Conservation (phyloP, 257 asterid genomes). For the Salvia miltiorrhiza region DNA sequence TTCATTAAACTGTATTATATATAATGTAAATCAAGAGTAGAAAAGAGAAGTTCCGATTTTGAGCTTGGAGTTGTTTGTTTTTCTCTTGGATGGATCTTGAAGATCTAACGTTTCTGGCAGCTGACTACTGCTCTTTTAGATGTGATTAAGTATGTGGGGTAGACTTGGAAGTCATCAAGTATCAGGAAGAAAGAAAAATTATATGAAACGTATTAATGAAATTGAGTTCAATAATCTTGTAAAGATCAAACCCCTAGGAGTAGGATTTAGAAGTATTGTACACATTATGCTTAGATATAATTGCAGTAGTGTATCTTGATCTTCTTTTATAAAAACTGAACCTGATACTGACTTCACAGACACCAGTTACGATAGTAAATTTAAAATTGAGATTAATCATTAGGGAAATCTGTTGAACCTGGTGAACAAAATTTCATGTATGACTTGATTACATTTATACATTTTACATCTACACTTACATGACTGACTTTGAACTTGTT, state of each 20-base stretch:
- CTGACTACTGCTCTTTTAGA: background rate
- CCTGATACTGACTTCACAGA: background rate
- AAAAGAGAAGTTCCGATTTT: background rate
- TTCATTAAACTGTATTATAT: background rate
- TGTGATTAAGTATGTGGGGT: background rate
- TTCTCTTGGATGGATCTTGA: background rate
- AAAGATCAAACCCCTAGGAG: background rate
- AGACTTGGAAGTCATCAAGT: background rate
- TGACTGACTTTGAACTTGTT: background rate
- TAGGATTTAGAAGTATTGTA: background rate
- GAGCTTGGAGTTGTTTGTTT: background rate
- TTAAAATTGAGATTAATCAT: background rate
- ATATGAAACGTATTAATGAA: background rate
- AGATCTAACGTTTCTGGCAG: background rate
- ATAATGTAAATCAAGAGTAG: background rate
- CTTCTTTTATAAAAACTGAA: background rate
- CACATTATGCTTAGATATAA: background rate
- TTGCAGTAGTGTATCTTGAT: background rate
- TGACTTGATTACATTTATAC: background rate
- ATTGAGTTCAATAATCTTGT: background rate
- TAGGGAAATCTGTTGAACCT: background rate
- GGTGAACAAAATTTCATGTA: background rate
- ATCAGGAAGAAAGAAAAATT: background rate
- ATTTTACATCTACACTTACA: background rate
- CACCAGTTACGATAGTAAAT: background rate